Percentiles rank a stretch among this genome's conserved stretches.
phyloP scores from a whole-genome alignment of 805 yeast genomes.

The Kodamaea kaohsiungensis region DNA sequence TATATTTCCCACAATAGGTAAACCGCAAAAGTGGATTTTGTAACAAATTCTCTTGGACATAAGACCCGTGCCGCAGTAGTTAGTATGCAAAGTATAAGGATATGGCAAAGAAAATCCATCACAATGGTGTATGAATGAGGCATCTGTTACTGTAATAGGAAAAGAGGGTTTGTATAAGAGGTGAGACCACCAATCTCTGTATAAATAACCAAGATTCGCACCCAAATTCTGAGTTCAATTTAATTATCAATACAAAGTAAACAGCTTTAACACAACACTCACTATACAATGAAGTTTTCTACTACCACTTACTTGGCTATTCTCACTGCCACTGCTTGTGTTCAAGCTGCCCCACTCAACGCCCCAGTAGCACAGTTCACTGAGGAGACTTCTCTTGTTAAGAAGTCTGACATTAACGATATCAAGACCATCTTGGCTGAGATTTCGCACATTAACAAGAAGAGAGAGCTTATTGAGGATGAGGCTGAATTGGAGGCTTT shows the following conservation, averaged over 20 bases:
- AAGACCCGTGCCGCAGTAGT: no score
- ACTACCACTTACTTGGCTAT: conserved; percentile 41
- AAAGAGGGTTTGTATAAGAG: background rate
- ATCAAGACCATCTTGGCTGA: conserved; percentile 35
- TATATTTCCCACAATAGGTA: background rate
- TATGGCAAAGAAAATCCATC: background rate
- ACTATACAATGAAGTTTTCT: conserved; percentile 39
- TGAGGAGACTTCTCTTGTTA: conserved; percentile 24
- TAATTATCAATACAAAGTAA: conserved; percentile 4
- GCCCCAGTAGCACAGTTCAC: conserved; percentile 19
- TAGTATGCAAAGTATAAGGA: no score
- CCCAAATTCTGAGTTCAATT: background rate
- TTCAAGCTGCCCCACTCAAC: conserved; percentile 33
- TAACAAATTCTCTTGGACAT: no score
- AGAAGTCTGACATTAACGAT: conserved; percentile 36
- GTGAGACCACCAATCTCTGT: background rate
- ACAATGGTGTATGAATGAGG: background rate
- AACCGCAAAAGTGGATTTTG: no score
- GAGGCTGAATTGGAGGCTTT: conserved; percentile 28
- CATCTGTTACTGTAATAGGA: conserved; percentile 4
- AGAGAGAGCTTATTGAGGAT: conserved; percentile 36
- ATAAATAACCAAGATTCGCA: background rate
- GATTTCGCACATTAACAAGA: conserved; percentile 32
- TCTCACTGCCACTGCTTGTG: conserved; percentile 39
- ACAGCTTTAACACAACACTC: background rate